Evolutionary conservation across 352 stramenopile species (phyloP).

Genomic region (Globisporangium canariense): DNA sequence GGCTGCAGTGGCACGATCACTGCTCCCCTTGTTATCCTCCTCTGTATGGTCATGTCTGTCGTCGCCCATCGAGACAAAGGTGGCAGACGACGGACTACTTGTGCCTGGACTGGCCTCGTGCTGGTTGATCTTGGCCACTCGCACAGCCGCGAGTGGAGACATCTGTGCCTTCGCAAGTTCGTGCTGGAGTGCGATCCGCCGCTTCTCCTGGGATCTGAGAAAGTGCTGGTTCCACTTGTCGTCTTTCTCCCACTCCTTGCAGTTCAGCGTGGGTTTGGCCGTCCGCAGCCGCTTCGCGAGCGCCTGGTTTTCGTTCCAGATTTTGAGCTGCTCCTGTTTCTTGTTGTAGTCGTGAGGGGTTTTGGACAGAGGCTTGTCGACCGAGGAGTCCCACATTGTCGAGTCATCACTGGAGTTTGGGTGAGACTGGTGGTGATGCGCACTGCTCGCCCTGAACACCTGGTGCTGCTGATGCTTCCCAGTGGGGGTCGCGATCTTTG

Average conservation of each 20-base stretch:
- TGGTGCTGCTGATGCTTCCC: slow-evolving; percentile 3
- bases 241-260: slow-evolving; percentile 70
- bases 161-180: slow-evolving; percentile 45
- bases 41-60: background rate
- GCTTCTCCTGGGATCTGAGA: slow-evolving; percentile 51
- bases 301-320: slow-evolving; percentile 72
- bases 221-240: slow-evolving; percentile 73
- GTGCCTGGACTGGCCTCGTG: slow-evolving; percentile 13
- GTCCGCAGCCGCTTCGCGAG: slow-evolving; percentile 60
- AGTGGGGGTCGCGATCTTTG: slow-evolving; percentile 17
- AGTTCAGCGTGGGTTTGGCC: slow-evolving; percentile 60
- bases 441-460: background rate
- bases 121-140: slow-evolving; percentile 24
- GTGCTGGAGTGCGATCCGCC: slow-evolving; percentile 46
- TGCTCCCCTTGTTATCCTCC: slow-evolving; percentile 8
- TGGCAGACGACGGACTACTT: slow-evolving; percentile 3
- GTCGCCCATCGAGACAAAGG: background rate
- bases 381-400: background rate
- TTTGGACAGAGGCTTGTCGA: background rate
- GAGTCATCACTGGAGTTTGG: slow-evolving; percentile 15
- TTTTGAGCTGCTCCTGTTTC: slow-evolving; percentile 65
- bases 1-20: slow-evolving; percentile 28
- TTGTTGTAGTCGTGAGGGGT: slow-evolving; percentile 51
- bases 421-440: background rate
- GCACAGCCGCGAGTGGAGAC: slow-evolving; percentile 35